phyloP scores from a whole-genome alignment of 192 early-diverging fungal genomes.

The Pilobolus umbonatus region DNA sequence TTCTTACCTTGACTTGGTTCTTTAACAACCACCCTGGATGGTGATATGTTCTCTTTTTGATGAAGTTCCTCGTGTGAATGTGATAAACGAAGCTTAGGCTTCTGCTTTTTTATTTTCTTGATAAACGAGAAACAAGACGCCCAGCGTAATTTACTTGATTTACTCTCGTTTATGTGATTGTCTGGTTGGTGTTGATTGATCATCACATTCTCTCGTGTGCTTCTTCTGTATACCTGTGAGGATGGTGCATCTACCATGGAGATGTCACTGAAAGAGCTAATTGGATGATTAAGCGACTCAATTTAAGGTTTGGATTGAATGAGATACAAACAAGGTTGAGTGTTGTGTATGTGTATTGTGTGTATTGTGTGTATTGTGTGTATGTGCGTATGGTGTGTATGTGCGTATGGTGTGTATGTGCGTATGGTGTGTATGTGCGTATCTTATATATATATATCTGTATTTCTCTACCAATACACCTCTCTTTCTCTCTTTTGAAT shows the following conservation, averaged over 20 bases:
- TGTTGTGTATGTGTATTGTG: too few relatives aligned
- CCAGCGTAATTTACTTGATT: slow-evolving; percentile 14
- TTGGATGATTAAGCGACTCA: too few relatives aligned
- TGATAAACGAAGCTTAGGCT: slow-evolving; percentile 5
- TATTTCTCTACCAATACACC: too few relatives aligned
- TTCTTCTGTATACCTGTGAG: not conserved
- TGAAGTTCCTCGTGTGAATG: slow-evolving; percentile 3
- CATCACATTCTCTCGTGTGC: not conserved
- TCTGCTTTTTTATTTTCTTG: slow-evolving; percentile 11
- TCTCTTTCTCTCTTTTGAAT: too few relatives aligned
- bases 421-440: too few relatives aligned
- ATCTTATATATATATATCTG: too few relatives aligned
- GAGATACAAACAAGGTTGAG: too few relatives aligned
- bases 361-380: too few relatives aligned
- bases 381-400: too few relatives aligned
- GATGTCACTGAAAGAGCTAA: too few relatives aligned
- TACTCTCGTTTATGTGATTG: not conserved
- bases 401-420: too few relatives aligned
- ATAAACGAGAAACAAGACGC: slow-evolving; percentile 13
- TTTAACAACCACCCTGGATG: not conserved
- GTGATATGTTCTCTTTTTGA: not conserved
- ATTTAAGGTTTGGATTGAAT: too few relatives aligned
- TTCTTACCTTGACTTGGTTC: not conserved
- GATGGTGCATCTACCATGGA: slow-evolving; percentile 8
- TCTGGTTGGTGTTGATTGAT: not conserved